Conservation (phyloP, 2,329 filamentous ascomycete species). For the Epichloe coenophiala region DNA sequence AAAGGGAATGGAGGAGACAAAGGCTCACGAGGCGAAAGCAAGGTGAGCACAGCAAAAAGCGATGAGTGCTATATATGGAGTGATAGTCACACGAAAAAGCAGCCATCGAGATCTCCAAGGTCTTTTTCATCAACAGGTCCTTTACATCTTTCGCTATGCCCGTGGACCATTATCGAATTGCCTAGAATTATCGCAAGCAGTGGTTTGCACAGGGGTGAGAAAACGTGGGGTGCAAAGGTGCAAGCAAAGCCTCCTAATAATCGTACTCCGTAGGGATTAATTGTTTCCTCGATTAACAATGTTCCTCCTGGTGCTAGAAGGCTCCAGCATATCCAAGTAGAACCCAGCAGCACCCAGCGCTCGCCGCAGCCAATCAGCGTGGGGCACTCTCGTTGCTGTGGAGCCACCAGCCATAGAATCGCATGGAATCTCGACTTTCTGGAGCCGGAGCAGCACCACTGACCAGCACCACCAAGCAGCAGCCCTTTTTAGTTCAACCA, state of each 20-base stretch:
- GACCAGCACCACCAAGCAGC: constrained; percentile 8
- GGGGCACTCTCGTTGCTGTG: constrained; percentile 10
- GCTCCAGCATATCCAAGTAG: constrained; percentile 10
- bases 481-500: constrained; percentile 22
- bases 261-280: too few relatives aligned
- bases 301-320: constrained; percentile 11
- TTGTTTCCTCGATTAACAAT: not conserved
- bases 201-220: too few relatives aligned
- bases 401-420: constrained; percentile 27
- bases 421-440: constrained; percentile 28
- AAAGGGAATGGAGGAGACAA: not conserved
- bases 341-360: not conserved
- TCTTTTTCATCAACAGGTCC: too few relatives aligned
- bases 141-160: too few relatives aligned
- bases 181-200: too few relatives aligned
- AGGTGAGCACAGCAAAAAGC: not conserved
- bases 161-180: too few relatives aligned
- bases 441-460: constrained; percentile 9
- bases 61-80: too few relatives aligned
- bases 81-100: too few relatives aligned
- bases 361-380: constrained; percentile 14
- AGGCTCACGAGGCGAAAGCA: not conserved
- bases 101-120: too few relatives aligned
- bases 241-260: too few relatives aligned
- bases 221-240: too few relatives aligned